phyloP scores from a whole-genome alignment of 2,329 filamentous ascomycete genomes.

The Cytospora piceae region DNA sequence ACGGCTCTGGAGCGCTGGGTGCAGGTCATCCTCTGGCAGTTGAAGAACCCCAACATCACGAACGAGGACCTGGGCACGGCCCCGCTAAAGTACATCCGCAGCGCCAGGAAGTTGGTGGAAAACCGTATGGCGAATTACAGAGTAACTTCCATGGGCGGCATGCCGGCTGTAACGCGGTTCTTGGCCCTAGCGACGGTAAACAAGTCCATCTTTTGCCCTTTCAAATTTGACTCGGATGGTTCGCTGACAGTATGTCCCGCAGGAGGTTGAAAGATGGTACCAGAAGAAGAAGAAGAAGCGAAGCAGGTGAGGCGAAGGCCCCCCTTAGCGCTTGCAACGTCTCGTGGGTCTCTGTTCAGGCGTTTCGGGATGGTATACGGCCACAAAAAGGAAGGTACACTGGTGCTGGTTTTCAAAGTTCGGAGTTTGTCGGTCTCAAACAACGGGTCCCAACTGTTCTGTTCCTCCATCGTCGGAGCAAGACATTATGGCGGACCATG shows the following conservation, averaged over 20 bases:
- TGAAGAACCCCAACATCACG: conserved; percentile 37
- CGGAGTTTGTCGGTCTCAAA: background rate
- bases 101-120: conserved; percentile 27
- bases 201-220: background rate
- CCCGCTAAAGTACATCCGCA: conserved; percentile 28
- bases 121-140: conserved; percentile 25
- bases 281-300: conserved; percentile 29
- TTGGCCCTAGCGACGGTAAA: conserved; percentile 27
- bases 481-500: background rate
- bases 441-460: background rate
- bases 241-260: background rate
- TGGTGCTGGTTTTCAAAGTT: background rate
- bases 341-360: background rate
- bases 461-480: background rate
- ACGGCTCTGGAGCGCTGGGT: conserved; percentile 39
- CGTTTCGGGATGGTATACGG: background rate
- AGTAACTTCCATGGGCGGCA: conserved; percentile 27
- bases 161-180: conserved; percentile 24
- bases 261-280: conserved; percentile 30
- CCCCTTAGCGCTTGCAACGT: background rate
- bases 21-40: conserved; percentile 36
- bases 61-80: conserved; percentile 38
- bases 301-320: background rate
- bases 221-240: background rate
- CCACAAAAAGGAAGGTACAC: background rate